Evolutionary conservation across 768 basidiomycete species (phyloP).

Genomic region (Pholiota conissans): DNA sequence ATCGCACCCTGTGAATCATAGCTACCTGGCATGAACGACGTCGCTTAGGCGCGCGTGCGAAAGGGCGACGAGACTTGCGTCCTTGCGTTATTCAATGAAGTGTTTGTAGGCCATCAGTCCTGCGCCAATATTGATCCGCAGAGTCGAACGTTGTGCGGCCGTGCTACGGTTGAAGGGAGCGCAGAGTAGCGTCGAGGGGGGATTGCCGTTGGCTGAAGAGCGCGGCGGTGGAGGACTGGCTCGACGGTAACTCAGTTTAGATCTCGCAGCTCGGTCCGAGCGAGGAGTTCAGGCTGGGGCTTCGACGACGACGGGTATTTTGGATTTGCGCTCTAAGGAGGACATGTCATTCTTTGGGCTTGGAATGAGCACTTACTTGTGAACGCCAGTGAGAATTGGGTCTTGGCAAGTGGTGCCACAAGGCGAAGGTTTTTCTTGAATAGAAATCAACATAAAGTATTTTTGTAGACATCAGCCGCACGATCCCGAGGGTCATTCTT

Average conservation of each 20-base stretch:
- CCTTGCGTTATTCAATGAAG: too few relatives aligned
- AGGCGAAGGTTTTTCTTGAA: too few relatives aligned
- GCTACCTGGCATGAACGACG: background rate
- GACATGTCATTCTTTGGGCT: background rate
- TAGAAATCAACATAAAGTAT: too few relatives aligned
- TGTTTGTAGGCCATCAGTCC: background rate
- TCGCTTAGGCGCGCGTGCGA: constrained; percentile 3
- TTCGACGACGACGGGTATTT: background rate
- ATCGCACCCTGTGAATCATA: constrained; percentile 16
- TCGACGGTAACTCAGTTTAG: background rate
- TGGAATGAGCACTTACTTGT: background rate
- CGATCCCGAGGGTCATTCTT: too few relatives aligned
- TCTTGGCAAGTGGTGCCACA: too few relatives aligned
- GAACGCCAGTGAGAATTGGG: too few relatives aligned
- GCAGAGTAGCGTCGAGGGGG: background rate
- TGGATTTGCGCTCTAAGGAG: too few relatives aligned
- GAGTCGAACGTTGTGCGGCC: background rate
- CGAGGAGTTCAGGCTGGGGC: background rate
- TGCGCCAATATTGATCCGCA: background rate
- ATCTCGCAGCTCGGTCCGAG: background rate
- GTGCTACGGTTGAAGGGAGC: background rate
- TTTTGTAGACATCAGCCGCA: too few relatives aligned
- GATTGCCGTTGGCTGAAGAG: background rate
- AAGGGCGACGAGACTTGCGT: too few relatives aligned
- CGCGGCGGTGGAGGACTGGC: background rate